These are phyloP conservation scores for Ramaria sp. DNA, from an alignment of 768 basidiomycete genomes.

Conservation along the genomic window DNA sequence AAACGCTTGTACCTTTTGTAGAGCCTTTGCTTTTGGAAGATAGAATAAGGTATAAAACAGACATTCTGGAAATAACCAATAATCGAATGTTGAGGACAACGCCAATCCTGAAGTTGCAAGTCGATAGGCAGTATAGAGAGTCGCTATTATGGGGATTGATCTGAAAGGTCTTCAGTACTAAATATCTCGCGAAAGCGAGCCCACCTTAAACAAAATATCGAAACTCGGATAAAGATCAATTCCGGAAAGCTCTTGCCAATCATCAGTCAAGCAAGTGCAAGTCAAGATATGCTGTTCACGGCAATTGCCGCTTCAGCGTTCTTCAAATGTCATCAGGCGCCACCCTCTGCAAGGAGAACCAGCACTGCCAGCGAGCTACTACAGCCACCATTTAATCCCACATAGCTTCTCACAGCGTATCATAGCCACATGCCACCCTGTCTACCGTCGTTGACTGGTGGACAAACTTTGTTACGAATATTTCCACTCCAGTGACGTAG, in stretches of 20 bases:
- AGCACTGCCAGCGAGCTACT: too few relatives aligned
- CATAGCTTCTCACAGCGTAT: too few relatives aligned
- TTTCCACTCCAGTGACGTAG: too few relatives aligned
- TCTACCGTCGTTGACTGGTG: too few relatives aligned
- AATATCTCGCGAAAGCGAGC: neutral
- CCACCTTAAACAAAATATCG: constrained; percentile 28
- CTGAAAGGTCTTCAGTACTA: constrained; percentile 42
- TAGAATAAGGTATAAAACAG: constrained; percentile 40
- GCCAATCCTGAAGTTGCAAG: constrained; percentile 22
- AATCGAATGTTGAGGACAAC: neutral
- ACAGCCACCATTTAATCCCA: too few relatives aligned
- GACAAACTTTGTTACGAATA: too few relatives aligned
- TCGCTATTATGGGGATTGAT: constrained; percentile 24
- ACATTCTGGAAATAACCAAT: constrained; percentile 23
- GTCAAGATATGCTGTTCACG: neutral
- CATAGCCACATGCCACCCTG: too few relatives aligned
- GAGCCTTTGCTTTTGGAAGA: constrained; percentile 29
- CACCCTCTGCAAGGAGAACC: too few relatives aligned
- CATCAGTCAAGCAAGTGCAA: constrained; percentile 22
- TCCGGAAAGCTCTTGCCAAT: constrained; percentile 37
- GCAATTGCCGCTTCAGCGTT: too few relatives aligned
- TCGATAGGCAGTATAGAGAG: constrained; percentile 17
- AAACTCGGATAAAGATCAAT: constrained; percentile 40
- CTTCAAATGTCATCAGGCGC: too few relatives aligned
- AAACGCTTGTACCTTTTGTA: constrained; percentile 36